Evolutionary conservation across 306 rosid genomes (phyloP).

Genomic region (Bauhinia variegata): DNA sequence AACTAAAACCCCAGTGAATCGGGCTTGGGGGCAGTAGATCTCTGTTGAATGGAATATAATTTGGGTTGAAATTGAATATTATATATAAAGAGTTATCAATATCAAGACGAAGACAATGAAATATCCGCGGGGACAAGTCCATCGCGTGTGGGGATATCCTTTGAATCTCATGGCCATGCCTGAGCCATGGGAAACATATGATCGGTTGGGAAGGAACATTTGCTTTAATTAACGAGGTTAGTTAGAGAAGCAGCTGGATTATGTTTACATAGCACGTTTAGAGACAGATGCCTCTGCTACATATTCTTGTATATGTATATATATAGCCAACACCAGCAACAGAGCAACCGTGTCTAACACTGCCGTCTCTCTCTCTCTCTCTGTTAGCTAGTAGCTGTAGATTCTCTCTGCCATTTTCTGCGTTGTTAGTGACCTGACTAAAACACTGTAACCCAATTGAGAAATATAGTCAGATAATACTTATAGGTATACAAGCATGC

Average conservation of each 20-base stretch:
- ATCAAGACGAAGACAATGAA: conserved; percentile 13
- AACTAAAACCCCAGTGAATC: conserved; percentile 9
- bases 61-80: too few relatives aligned
- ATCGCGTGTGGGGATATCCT: conserved; percentile 47
- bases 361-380: background rate
- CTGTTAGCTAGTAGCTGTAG: background rate
- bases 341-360: background rate
- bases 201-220: conserved; percentile 58
- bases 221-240: conserved; percentile 16
- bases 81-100: too few relatives aligned
- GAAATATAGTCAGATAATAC: background rate
- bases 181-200: conserved; percentile 43
- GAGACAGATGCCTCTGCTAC: conserved; percentile 25
- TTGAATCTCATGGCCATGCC: conserved; percentile 41
- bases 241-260: conserved; percentile 12
- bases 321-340: background rate
- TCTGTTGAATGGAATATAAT: conserved; percentile 18
- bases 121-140: conserved; percentile 28
- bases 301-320: conserved; percentile 6
- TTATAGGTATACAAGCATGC: background rate
- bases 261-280: conserved; percentile 16
- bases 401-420: conserved; percentile 1
- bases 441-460: background rate
- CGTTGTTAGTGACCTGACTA: background rate
- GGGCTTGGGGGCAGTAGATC: conserved; percentile 19